These are phyloP conservation scores for Pistacia vera DNA, from an alignment of 345 rosid species.

Conservation along the genomic window DNA sequence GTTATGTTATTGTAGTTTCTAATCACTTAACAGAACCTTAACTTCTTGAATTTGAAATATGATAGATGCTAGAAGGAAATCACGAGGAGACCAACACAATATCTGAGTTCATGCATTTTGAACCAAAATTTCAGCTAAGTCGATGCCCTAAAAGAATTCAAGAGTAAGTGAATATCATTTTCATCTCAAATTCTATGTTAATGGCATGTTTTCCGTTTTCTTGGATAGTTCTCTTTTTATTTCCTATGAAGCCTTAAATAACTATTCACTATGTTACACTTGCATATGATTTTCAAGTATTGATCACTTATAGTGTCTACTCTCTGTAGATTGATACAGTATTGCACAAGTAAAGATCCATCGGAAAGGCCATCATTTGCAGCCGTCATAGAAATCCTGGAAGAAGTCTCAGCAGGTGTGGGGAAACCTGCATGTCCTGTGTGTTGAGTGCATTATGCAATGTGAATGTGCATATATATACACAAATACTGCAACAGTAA, in stretches of 20 bases:
- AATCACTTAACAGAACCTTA: not conserved
- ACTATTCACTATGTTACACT: not conserved
- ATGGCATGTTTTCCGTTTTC: not conserved
- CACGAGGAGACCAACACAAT: constrained; percentile 10
- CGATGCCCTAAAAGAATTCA: constrained; percentile 48
- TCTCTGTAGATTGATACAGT: constrained; percentile 36
- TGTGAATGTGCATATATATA: not conserved
- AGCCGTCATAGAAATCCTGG: constrained; percentile 36
- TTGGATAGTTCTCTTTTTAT: not conserved
- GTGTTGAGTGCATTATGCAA: constrained; percentile 13
- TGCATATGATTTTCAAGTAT: not conserved
- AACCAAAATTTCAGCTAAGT: constrained; percentile 38
- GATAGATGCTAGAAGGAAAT: constrained; percentile 61
- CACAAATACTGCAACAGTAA: not conserved
- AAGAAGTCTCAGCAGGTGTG: constrained; percentile 34
- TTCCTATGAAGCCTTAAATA: not conserved
- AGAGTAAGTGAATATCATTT: constrained; percentile 35
- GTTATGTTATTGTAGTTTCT: too few relatives aligned
- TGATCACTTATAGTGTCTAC: not conserved
- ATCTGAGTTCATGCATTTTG: constrained; percentile 26
- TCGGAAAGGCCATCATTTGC: constrained; percentile 30
- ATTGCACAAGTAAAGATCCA: constrained; percentile 37
- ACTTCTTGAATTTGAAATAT: not conserved
- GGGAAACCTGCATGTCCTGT: constrained; percentile 32
- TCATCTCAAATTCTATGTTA: not conserved